These are phyloP conservation scores for Cardiospermum halicacabum DNA, from an alignment of 345 rosid genomes.

Conservation along the genomic window DNA sequence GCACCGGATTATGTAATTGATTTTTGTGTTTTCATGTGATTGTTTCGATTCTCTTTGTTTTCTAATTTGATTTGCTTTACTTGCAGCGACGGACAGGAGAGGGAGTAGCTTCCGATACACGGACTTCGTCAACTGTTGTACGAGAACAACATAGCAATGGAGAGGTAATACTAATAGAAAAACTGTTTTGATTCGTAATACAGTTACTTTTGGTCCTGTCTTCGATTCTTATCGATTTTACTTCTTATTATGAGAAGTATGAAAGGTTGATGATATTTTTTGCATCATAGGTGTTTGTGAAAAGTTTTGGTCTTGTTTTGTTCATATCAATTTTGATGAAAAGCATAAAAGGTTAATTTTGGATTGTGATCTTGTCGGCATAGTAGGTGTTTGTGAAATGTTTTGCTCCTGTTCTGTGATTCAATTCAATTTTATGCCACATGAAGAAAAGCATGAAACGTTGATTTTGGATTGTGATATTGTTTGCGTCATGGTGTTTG, in stretches of 20 bases:
- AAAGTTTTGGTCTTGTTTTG: no score
- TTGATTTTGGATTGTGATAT: no score
- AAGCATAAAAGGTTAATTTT: no score
- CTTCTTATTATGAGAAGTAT: neutral
- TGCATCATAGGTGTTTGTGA: neutral
- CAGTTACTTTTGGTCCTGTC: neutral
- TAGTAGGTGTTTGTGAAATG: no score
- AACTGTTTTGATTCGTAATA: no score
- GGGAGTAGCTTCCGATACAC: neutral
- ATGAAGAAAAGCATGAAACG: no score
- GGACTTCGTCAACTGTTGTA: neutral
- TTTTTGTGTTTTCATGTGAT: neutral
- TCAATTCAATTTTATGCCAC: no score
- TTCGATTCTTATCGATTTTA: neutral
- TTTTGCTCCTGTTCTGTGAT: no score
- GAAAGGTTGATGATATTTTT: neutral
- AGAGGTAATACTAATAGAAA: constrained; percentile 4
- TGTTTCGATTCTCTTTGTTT: neutral
- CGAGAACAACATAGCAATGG: constrained; percentile 14
- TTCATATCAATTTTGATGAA: no score
- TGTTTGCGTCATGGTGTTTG: no score
- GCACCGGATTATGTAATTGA: constrained; percentile 22
- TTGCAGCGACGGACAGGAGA: constrained; percentile 12
- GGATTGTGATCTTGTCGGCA: no score
- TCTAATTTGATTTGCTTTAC: constrained; percentile 3